Conservation (phyloP, 805 yeast genomes). For the Teunomyces barrocoloradensis region DNA sequence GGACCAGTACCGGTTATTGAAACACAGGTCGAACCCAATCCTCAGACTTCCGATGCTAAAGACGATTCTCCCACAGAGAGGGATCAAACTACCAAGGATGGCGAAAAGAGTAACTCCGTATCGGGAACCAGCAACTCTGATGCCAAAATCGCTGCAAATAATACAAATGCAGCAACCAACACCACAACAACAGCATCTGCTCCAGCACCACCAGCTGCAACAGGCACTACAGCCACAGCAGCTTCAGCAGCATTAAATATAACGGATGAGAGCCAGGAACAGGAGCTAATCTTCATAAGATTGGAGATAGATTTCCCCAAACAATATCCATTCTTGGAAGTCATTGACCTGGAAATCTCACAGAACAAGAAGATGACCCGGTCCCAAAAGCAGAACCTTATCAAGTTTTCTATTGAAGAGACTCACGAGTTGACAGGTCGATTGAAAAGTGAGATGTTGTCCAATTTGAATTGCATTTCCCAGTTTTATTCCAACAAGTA, state of each 20-base stretch:
- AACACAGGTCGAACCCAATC: slow-evolving; percentile 1
- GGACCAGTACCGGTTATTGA: slow-evolving; percentile 45
- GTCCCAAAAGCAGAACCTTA: slow-evolving; percentile 19
- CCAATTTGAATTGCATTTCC: slow-evolving; percentile 54
- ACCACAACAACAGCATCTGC: not conserved
- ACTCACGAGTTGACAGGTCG: slow-evolving; percentile 62
- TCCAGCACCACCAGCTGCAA: too few relatives aligned
- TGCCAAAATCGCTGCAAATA: not conserved
- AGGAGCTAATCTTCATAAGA: slow-evolving; percentile 59
- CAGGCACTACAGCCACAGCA: too few relatives aligned
- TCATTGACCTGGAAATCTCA: slow-evolving; percentile 23
- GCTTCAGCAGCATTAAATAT: not conserved
- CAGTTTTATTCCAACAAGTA: slow-evolving; percentile 50
- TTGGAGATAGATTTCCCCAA: slow-evolving; percentile 69
- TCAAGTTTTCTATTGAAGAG: slow-evolving; percentile 67
- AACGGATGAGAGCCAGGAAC: slow-evolving; percentile 43
- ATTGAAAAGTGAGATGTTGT: slow-evolving; percentile 49
- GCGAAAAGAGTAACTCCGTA: not conserved
- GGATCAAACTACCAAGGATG: not conserved
- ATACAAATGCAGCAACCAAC: not conserved
- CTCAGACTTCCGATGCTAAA: not conserved
- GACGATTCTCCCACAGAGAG: not conserved
- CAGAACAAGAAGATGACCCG: slow-evolving; percentile 14
- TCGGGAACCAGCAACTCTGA: not conserved
- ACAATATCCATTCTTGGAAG: slow-evolving; percentile 64